Base-by-base conservation (phyloP, 176 grass and related monocot species). In the Areca catechu region DNA sequence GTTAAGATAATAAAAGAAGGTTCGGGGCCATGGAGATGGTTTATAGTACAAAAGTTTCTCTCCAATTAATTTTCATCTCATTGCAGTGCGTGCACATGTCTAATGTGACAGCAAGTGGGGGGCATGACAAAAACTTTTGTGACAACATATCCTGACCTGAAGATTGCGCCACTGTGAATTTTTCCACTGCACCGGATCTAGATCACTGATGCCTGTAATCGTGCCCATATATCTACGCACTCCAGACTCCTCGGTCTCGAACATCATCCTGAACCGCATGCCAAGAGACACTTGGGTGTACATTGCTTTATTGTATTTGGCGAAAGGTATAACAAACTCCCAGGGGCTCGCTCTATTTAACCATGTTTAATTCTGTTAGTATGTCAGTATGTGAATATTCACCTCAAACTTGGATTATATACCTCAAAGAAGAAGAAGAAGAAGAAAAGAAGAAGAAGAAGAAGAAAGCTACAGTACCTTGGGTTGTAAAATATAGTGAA, bases 401-500 rank as follows among this genome's bases (percentile, higher is more conserved):
- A 43, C 34, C 34, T 43, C 34, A 43, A 43, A 10, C 34, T 43
- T 43, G 34, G 34, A 43, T 43, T 43, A 43, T 43, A 43, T 2
- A 43, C 34, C 34, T 43, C 34, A 43, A 43, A 43, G 1, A 43
- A 43, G 14, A 29, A 27, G 22, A 20, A 53, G 52, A 50, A n/a
- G n/a, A n/a, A n/a, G n/a, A n/a, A n/a, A n/a, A n/a, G n/a, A 43
- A 43, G 1, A 43, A 43, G 14, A 29, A 27, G 22, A 63, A 66
- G 4, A 28, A 75, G 71, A 37, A 64, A 65, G 20, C 5, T 66
- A 25, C 21, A 77, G 50, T 85, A 92, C 94, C 94, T 93, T 65
- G 94, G 94, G 56, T 98, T 98, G 63, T 83, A 98, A 62, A 98
- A 98, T 71, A 98, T 93, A 72, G 88, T 98, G 72, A 98, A 98